A percentile compares a stretch with the other conserved stretches of the same genome.
These are phyloP conservation scores for Dryas integrifolia DNA, from an alignment of 331 rosid species.

Conservation along the genomic window DNA sequence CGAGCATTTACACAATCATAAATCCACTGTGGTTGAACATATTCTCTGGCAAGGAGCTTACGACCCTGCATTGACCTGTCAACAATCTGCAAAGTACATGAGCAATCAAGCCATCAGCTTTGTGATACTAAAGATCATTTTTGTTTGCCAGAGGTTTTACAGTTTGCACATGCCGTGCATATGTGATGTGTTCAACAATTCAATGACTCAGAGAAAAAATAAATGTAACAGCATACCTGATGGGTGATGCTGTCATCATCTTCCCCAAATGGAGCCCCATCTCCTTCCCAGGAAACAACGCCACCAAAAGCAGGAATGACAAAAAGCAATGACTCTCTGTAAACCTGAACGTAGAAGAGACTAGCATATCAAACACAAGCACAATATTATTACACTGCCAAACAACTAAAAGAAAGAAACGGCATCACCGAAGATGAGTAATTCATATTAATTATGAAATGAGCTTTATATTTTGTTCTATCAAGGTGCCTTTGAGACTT, in stretches of 20 bases:
- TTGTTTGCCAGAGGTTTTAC: not conserved
- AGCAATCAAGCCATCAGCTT: not conserved
- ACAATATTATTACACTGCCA: not conserved
- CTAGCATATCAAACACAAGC: not conserved
- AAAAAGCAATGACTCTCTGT: conserved; percentile 82
- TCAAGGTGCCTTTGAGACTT: not conserved
- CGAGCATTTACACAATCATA: conserved; percentile 79
- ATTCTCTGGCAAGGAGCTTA: conserved; percentile 68
- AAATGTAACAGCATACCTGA: conserved; percentile 48
- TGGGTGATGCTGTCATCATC: conserved; percentile 70
- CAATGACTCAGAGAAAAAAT: not conserved
- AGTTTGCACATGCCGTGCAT: not conserved
- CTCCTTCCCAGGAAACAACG: conserved; percentile 87
- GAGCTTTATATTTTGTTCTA: not conserved
- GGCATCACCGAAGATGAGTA: not conserved
- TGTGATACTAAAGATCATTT: not conserved
- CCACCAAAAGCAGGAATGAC: conserved; percentile 95
- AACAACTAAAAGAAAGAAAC: not conserved
- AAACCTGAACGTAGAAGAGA: conserved; percentile 50
- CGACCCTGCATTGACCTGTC: conserved; percentile 76
- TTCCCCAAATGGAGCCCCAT: conserved; percentile 76
- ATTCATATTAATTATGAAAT: not conserved
- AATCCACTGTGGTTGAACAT: conserved; percentile 98
- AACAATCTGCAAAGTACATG: conserved; percentile 53
- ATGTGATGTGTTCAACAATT: not conserved